Evolutionary conservation across 495 filamentous ascomycete genomes (phyloP).

Genomic region (Podospora pseudoanserina): DNA sequence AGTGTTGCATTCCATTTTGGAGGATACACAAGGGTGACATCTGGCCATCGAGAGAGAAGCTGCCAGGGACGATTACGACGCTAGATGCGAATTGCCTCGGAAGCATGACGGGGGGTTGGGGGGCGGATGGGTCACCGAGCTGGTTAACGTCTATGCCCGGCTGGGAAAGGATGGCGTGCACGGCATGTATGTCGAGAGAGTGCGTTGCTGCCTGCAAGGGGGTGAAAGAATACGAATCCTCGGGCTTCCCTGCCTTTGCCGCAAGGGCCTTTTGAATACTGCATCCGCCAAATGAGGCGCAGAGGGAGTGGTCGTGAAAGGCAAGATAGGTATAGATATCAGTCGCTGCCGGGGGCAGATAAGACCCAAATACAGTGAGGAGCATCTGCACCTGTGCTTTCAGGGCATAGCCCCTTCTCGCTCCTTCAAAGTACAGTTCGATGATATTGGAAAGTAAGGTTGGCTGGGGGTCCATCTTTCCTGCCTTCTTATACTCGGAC

Average conservation of each 20-base stretch:
- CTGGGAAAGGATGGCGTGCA: background rate
- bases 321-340: background rate
- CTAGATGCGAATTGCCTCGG: background rate
- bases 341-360: background rate
- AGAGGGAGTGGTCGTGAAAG: conserved; percentile 1
- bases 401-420: background rate
- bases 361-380: background rate
- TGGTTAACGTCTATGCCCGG: background rate
- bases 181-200: background rate
- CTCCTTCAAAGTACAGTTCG: background rate
- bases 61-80: background rate
- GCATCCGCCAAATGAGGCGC: background rate
- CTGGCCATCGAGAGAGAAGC: background rate
- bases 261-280: background rate
- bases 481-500: background rate
- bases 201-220: background rate
- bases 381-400: conserved; percentile 7
- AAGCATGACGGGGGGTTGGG: background rate
- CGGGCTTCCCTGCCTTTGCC: background rate
- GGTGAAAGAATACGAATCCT: background rate
- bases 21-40: background rate
- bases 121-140: background rate
- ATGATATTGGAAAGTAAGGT: background rate
- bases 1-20: conserved; percentile 2
- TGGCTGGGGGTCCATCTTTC: background rate